Evolutionary conservation across 2,329 filamentous ascomycete species (phyloP), one percentile per base, ranked within the genome.

Genomic region (Neopestalotiopsis clavispora): DNA sequence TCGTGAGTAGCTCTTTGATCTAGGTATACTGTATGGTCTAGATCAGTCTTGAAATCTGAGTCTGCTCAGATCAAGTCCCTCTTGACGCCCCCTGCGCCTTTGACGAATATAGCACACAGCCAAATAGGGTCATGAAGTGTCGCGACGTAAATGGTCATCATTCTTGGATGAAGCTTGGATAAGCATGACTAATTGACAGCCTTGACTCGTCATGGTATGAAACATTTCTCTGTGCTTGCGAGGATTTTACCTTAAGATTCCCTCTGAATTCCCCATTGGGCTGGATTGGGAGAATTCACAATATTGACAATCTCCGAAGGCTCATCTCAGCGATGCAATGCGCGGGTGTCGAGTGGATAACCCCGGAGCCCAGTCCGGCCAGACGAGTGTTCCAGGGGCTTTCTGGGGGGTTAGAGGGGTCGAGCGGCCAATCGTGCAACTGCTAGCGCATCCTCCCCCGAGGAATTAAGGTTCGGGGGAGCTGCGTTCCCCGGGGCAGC

Each of bases 401-500:
- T 52, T 52, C 14, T n/a, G 14, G 45, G 45, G 45, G 45, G n/a
- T 52, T 20, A 20, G 45, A 52, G 45, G 10, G 20, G 17, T 20
- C 45, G 20, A 20, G 20, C 45, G 17, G 14, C 45, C 45, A 52
- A 52, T 52, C 45, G 45, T 20, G 7, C 17, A 9, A 52, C 14
- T 17, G 45, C 20, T 52, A n/a, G 45, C 45, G n/a, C 5, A n/a
- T 52, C 20, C 45, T 20, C 20, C 45, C 45, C 45, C 45, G n/a
- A 52, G 17, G 45, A 52, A 52, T 38, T 52, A 52, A 52, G 45
- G 45, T 52, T 52, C 45, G 45, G 45, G 45, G 45, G 45, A 10
- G 45, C n/a, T 30, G 57, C 57, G 57, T 34, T 59, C 57, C 57
- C 57, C 57, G 30, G 57, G 23, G 30, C 57, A 34, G 57, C 57